A percentile compares a stretch with the other conserved stretches of the same genome.
phyloP scores from a whole-genome alignment of 2,329 filamentous ascomycete genomes.

The Exophiala sp. region DNA sequence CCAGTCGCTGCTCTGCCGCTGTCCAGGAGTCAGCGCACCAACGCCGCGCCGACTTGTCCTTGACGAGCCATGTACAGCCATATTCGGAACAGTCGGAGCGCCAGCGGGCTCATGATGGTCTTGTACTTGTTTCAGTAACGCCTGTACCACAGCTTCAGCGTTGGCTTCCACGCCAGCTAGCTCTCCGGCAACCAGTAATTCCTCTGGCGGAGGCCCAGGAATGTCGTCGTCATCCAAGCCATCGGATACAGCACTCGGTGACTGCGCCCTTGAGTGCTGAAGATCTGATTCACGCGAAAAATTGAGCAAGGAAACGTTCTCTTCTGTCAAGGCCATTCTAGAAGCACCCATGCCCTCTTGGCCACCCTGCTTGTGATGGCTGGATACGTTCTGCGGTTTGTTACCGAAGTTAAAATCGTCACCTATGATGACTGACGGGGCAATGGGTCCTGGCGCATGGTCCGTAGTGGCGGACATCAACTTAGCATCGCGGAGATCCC shows the following conservation, averaged over 20 bases:
- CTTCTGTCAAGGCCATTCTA: slow-evolving; percentile 43
- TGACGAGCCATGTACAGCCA: neutral
- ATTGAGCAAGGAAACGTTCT: slow-evolving; percentile 48
- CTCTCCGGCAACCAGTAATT: slow-evolving; percentile 4
- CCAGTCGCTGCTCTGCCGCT: slow-evolving; percentile 19
- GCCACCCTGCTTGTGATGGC: neutral
- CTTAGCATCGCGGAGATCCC: slow-evolving; percentile 50
- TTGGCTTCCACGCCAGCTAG: slow-evolving; percentile 3
- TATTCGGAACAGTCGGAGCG: neutral
- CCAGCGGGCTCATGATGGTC: neutral
- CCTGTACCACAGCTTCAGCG: slow-evolving; percentile 7
- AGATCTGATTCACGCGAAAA: slow-evolving; percentile 5
- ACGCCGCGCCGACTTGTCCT: slow-evolving; percentile 6
- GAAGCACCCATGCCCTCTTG: neutral
- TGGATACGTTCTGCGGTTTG: neutral
- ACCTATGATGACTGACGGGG: slow-evolving; percentile 2
- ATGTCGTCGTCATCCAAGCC: slow-evolving; percentile 8
- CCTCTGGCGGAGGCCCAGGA: slow-evolving; percentile 19
- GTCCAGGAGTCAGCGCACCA: slow-evolving; percentile 9
- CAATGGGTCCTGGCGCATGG: slow-evolving; percentile 3
- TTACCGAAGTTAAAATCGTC: neutral
- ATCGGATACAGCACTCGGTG: slow-evolving; percentile 3
- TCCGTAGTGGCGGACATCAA: slow-evolving; percentile 44
- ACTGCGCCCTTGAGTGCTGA: neutral
- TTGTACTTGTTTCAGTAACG: neutral